Evolutionary conservation across 495 filamentous ascomycete species (phyloP), one percentile per base, ranked within the genome.

Genomic region (Hypoxylon perforatum): DNA sequence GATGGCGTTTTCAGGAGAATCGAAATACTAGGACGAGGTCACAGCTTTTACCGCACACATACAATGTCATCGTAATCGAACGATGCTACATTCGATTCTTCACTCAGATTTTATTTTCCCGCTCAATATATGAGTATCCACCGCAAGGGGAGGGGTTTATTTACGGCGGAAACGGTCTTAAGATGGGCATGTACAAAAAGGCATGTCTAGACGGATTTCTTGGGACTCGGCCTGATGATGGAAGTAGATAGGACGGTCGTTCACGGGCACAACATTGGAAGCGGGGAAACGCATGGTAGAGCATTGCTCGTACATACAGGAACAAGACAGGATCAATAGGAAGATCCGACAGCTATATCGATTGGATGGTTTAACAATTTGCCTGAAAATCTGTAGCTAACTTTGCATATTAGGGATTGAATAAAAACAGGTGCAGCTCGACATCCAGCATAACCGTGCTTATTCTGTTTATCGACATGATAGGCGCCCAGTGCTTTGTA

Each of bases 1-100:
- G 71, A 69, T 54, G 73, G 76, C 73, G 73, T 74, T 79, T 74
- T 67, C 35, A 61, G 71, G 75, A 72, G 61, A 69, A 66, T 62
- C 30, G 61, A 66, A 23, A 65, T 70, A 70, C 52, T 38, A 65
- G 57, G 61, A 74, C 56, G 62, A 55, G 63, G 30, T 57, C 42
- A 42, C 38, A 57, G 47, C 23, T 41, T 63, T 65, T 57, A 44
- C 55, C 68, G 61, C 63, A 65, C 57, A 71, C 55, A 65, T 59
- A 62, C 56, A 61, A 53, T 50, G 52, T 47, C 67, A 65, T 67
- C 66, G 52, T 54, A 45, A 22, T 38, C 25, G 11, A 42, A 25
- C 53, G 62, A 57, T 67, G 67, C 49, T 48, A 55, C 28, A 59
- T 70, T 70, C 63, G 15, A 70, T 70, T 70, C 67, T 61, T 42